Evolutionary conservation across 805 yeast genomes (phyloP), one percentile per base, ranked within the genome.

Genomic region (Pichia nakasei): DNA sequence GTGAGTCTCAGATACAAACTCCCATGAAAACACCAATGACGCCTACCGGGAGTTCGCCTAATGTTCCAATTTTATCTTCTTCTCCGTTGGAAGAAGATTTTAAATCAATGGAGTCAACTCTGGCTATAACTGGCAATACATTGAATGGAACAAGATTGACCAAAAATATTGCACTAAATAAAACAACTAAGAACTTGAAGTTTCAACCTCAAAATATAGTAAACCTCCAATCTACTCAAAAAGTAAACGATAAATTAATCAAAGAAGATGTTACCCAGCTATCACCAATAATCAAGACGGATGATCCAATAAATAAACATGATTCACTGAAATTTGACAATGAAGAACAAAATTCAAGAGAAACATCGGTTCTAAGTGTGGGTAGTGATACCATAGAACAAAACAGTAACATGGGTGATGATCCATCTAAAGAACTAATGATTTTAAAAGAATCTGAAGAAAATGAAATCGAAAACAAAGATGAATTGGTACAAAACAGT

Each of bases 101-200:
- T 5, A 32, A 32, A 32, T 19, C 36, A 21, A 8, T 17, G 19
- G 20, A 32, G 18, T 19, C 36, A 6, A 13, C n/a, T 1, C 7
- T 38, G 13, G 33, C 24, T 20, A 9, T 32, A 26, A 3, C 12
- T 24, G 9, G 9, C 17, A 39, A 18, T 13, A 31, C 37, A 13
- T n/a, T 20, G 15, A 42, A 46, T 22, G 37, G 48, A 17, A 37
- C 44, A 5, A 41, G 35, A 27, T 37, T 59, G n/a, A 59, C 64
- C 1, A 59, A 58, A 42, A 53, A 49, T 36, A 58, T 59, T 17
- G 62, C 61, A 17, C 46, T 57, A 33, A 55, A 55, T 18, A 54
- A 52, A 40, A 48, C 38, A 9, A 37, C 39, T 6, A 54, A 48
- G 35, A 52, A 39, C 27, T 39, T 46, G 24, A 43, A 27, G 5